These are phyloP conservation scores for Colletotrichum australisinense DNA, from an alignment of 2,329 filamentous ascomycete species.

Conservation along the genomic window DNA sequence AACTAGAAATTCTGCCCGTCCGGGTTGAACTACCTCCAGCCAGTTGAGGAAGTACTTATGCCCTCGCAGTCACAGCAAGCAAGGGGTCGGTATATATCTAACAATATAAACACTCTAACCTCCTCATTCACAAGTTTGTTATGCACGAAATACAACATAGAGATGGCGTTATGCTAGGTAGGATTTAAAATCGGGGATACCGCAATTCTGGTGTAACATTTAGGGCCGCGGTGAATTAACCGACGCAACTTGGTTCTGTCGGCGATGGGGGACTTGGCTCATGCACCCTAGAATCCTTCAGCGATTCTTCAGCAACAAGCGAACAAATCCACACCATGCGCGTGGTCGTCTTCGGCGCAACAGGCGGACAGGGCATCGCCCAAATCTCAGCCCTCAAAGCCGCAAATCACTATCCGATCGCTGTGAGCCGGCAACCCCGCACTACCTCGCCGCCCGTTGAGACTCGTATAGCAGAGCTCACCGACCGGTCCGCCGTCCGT, in stretches of 20 bases:
- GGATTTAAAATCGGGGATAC: too few relatives aligned
- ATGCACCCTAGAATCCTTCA: background rate
- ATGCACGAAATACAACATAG: too few relatives aligned
- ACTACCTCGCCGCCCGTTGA: background rate
- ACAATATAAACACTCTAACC: too few relatives aligned
- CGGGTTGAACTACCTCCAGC: too few relatives aligned
- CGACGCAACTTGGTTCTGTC: background rate
- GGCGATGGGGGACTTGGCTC: background rate
- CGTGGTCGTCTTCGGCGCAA: conserved; percentile 44
- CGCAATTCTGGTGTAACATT: too few relatives aligned
- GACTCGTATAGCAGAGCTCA: background rate
- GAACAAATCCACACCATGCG: conserved; percentile 36
- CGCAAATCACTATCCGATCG: conserved; percentile 40
- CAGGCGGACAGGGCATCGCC: conserved; percentile 42
- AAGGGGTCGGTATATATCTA: too few relatives aligned
- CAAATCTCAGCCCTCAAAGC: conserved; percentile 40
- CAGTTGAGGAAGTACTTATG: too few relatives aligned
- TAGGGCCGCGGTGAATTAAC: background rate
- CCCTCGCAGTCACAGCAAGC: too few relatives aligned
- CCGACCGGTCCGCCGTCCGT: background rate
- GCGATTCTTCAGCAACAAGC: background rate
- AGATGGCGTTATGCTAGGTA: too few relatives aligned
- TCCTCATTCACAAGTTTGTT: too few relatives aligned
- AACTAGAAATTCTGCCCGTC: too few relatives aligned
- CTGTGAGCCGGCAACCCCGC: background rate